Evolutionary conservation across 441 rosid genomes (phyloP).

Genomic region (Corymbia calophylla): DNA sequence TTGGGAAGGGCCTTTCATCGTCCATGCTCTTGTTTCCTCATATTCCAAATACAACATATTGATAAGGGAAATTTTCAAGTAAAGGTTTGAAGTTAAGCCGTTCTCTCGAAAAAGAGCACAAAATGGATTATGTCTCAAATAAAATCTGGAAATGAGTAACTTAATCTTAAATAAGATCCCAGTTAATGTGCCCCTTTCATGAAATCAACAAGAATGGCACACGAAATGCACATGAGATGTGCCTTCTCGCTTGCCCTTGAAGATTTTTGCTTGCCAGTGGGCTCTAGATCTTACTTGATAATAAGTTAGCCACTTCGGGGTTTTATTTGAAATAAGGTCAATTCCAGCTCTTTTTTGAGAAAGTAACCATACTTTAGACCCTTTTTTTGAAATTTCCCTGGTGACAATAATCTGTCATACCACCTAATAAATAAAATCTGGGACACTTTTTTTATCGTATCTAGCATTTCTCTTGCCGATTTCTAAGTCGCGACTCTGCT

Average conservation of each 20-base stretch:
- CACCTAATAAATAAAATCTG: background rate
- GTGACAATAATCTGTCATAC: background rate
- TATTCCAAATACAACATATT: background rate
- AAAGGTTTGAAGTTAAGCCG: background rate
- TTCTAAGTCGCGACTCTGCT: background rate
- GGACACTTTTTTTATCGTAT: background rate
- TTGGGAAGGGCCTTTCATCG: background rate
- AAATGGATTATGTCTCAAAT: rapidly evolving
- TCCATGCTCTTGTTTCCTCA: background rate
- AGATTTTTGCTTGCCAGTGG: background rate
- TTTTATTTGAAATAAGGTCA: background rate
- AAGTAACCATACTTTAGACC: background rate
- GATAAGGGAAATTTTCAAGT: background rate
- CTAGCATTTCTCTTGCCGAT: background rate
- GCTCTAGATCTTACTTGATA: background rate
- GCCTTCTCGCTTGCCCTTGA: background rate
- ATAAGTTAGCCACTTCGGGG: background rate
- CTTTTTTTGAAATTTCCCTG: background rate
- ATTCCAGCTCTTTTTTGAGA: background rate
- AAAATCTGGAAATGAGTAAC: too few species aligned
- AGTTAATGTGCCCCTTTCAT: background rate
- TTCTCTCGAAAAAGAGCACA: background rate
- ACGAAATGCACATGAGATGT: background rate
- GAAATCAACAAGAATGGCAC: background rate
- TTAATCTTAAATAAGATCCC: background rate